Conservation (phyloP, 441 rosid genomes). For the Euphorbia celastroides region DNA sequence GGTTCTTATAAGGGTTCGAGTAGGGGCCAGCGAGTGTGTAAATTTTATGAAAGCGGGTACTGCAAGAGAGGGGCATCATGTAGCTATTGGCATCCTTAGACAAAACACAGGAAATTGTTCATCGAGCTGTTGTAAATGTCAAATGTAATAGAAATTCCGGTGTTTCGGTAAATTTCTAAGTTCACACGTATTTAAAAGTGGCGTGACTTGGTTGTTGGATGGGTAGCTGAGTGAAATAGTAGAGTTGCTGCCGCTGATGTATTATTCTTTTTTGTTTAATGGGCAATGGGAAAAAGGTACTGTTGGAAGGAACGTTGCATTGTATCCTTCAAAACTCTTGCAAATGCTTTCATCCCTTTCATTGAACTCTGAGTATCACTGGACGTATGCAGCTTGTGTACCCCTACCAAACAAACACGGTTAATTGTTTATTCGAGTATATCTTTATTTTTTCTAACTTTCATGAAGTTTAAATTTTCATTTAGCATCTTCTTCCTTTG, state of each 20-base stretch:
- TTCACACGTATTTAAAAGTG: slow-evolving; percentile 26
- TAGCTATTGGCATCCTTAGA: slow-evolving; percentile 77
- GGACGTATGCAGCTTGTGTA: no score
- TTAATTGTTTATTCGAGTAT: no score
- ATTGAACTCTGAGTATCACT: no score
- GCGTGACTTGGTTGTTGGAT: slow-evolving; percentile 15
- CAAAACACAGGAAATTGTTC: slow-evolving; percentile 9
- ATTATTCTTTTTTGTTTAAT: background rate
- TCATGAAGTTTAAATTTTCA: no score
- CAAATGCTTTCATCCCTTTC: background rate
- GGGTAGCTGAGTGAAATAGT: slow-evolving; percentile 2
- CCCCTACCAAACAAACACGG: no score
- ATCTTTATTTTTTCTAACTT: no score
- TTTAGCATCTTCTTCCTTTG: no score
- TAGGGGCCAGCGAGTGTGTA: slow-evolving; percentile 78
- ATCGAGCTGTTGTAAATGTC: slow-evolving; percentile 28
- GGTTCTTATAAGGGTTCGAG: slow-evolving; percentile 46
- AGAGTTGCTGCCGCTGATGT: background rate
- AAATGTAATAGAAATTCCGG: slow-evolving; percentile 24
- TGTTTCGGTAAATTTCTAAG: slow-evolving; percentile 19
- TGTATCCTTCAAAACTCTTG: background rate
- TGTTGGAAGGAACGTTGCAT: background rate
- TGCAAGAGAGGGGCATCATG: slow-evolving; percentile 90
- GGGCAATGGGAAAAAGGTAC: slow-evolving; percentile 1
- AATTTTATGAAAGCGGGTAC: slow-evolving; percentile 67